phyloP scores from a whole-genome alignment of 2,329 filamentous ascomycete species.

The Didymella sp. region DNA sequence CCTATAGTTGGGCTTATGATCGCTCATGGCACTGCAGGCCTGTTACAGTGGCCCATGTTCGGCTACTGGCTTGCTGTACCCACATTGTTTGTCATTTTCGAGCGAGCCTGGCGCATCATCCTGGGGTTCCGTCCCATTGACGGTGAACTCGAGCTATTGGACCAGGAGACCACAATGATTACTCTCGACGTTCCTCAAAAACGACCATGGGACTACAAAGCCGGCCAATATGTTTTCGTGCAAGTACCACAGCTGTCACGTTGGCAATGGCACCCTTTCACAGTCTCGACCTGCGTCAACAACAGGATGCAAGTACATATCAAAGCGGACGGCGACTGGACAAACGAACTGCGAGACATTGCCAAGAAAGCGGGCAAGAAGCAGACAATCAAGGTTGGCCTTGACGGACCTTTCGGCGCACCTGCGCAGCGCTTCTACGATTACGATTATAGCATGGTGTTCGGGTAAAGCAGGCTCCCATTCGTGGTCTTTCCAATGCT shows the following conservation, averaged over 20 bases:
- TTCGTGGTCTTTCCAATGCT: background rate
- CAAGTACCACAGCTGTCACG: slow-evolving; percentile 61
- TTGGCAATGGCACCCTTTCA: slow-evolving; percentile 68
- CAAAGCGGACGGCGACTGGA: slow-evolving; percentile 67
- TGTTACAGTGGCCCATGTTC: slow-evolving; percentile 64
- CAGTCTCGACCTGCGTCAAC: slow-evolving; percentile 62
- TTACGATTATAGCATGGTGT: slow-evolving; percentile 63
- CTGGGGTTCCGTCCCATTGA: slow-evolving; percentile 59
- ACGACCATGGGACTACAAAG: slow-evolving; percentile 61
- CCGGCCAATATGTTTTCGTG: slow-evolving; percentile 65
- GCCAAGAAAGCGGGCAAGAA: slow-evolving; percentile 46
- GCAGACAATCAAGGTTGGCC: slow-evolving; percentile 57
- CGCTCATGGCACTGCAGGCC: slow-evolving; percentile 60
- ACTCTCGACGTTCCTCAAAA: slow-evolving; percentile 58
- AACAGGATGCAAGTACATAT: slow-evolving; percentile 64
- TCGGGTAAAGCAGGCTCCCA: slow-evolving; percentile 43
- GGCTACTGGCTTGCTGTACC: slow-evolving; percentile 65
- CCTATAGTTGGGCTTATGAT: slow-evolving; percentile 64
- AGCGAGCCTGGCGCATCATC: slow-evolving; percentile 56
- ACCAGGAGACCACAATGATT: slow-evolving; percentile 61
- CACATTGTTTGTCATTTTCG: slow-evolving; percentile 58
- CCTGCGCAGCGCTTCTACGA: slow-evolving; percentile 66
- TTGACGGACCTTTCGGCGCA: slow-evolving; percentile 65
- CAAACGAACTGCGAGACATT: slow-evolving; percentile 55
- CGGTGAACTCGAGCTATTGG: slow-evolving; percentile 58